Base-by-base conservation (phyloP, 805 yeast species). In the Cyberlindnera nakhonratchasimensis region DNA sequence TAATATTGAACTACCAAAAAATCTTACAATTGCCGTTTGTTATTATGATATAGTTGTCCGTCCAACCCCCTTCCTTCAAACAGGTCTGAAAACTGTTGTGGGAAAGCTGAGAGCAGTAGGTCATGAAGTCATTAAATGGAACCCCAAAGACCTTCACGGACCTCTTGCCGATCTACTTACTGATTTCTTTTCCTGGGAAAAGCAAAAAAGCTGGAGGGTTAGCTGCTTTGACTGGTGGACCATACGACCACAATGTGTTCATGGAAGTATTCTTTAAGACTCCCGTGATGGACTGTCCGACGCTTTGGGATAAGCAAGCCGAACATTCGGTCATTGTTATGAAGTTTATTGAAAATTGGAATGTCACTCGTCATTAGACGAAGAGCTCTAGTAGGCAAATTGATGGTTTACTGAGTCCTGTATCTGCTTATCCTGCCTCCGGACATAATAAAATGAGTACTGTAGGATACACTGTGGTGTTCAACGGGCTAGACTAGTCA, bases 401-500 rank as follows among this genome's bases (percentile, higher is more conserved):
- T 25, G 82, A 77, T 55, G 75, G 67, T 5, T 62, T 77, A n/a
- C 58, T 75, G 26, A 57, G 66, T 50, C 79, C 79, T 19, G 51
- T 40, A 8, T 30, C 50, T 18, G 54, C 55, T 59, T 64, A 29
- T 43, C 63, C 67, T 21, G 69, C 67, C 42, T 72, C 73, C 5
- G 53, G 36, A 16, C 39, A 43, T 24, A 48, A 47, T 34, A 53
- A 51, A 39, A 50, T 53, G 45, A 47, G 43, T 29, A 46, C 46
- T 29, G 52, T 53, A 5, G 52, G 54, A 2, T 82, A 82, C 59
- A 80, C 87, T 3, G 67, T 74, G 22, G 62, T 70, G 54, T 67
- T 73, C 56, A 79, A 79, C 56, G 66, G 74, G 8, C 55, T 78
- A n/a, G 85, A 80, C 55, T 77, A 76, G 54, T 60, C 80, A 12